Percentiles rank a stretch among this genome's conserved stretches.
Conservation (phyloP, 2,329 filamentous ascomycete species). For the Calonectria honghensis region DNA sequence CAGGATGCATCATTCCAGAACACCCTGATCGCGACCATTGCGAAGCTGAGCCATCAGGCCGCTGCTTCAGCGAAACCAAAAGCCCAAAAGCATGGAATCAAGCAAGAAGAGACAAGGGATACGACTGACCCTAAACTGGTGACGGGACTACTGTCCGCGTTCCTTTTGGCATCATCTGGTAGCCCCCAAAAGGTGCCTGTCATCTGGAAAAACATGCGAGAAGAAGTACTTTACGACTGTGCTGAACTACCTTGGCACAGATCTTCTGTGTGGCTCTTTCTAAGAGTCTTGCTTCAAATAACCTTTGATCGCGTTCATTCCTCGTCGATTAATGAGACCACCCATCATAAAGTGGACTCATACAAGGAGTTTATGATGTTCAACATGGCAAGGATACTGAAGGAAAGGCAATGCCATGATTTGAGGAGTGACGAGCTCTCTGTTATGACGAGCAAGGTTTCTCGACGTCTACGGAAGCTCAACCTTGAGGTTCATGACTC, state of each 20-base stretch:
- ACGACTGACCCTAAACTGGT: background rate
- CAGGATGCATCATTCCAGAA: background rate
- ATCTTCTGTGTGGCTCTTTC: background rate
- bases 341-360: background rate
- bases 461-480: background rate
- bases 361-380: constrained; percentile 4
- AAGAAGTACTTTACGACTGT: background rate
- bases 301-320: background rate
- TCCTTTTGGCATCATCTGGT: background rate
- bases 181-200: background rate
- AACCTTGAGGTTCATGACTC: background rate
- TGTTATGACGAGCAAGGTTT: background rate
- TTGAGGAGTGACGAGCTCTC: background rate
- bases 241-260: background rate
- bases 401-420: background rate
- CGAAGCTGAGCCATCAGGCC: background rate
- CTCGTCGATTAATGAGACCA: background rate
- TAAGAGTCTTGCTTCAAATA: background rate
- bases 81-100: background rate
- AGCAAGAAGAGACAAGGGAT: background rate
- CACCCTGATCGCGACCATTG: background rate
- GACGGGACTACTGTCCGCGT: background rate
- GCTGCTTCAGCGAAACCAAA: background rate
- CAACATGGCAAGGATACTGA: background rate
- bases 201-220: constrained; percentile 4